phyloP scores from a whole-genome alignment of 495 filamentous ascomycete species.

The Daldinia bambusicola region DNA sequence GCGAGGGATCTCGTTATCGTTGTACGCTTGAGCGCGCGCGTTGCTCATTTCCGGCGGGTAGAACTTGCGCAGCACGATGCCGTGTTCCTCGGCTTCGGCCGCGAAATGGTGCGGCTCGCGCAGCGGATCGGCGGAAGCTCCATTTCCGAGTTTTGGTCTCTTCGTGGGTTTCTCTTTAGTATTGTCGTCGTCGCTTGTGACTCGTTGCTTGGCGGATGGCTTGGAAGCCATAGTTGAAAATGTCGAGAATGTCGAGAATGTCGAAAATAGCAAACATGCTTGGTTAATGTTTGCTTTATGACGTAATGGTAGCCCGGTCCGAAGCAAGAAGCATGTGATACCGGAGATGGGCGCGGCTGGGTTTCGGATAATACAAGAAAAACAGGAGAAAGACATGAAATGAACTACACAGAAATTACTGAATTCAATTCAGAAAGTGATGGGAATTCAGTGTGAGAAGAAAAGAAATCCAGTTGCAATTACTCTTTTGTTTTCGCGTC shows the following conservation, averaged over 20 bases:
- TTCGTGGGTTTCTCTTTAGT: slow-evolving; percentile 33
- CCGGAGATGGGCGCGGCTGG: neutral
- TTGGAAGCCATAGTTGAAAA: slow-evolving; percentile 34
- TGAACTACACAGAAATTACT: neutral
- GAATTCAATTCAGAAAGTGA: neutral
- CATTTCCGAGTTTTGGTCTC: slow-evolving; percentile 38
- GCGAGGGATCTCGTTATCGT: slow-evolving; percentile 68
- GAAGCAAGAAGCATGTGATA: neutral
- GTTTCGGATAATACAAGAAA: neutral
- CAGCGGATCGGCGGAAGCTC: slow-evolving; percentile 44
- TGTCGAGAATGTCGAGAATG: too few relatives aligned
- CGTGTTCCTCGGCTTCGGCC: slow-evolving; percentile 68
- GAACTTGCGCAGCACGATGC: slow-evolving; percentile 79
- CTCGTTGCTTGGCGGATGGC: slow-evolving; percentile 41
- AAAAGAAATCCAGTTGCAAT: neutral
- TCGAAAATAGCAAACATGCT: neutral
- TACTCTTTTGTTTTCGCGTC: neutral
- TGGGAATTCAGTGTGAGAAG: neutral
- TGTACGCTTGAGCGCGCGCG: slow-evolving; percentile 76
- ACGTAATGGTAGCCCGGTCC: neutral
- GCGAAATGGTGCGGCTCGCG: slow-evolving; percentile 55
- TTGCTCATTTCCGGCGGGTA: slow-evolving; percentile 90
- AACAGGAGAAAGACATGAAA: neutral
- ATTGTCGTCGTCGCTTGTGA: slow-evolving; percentile 15
- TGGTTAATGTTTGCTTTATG: neutral